Base-by-base conservation (phyloP, 169 alveolate genomes). In the Cryptosporidium canis region DNA sequence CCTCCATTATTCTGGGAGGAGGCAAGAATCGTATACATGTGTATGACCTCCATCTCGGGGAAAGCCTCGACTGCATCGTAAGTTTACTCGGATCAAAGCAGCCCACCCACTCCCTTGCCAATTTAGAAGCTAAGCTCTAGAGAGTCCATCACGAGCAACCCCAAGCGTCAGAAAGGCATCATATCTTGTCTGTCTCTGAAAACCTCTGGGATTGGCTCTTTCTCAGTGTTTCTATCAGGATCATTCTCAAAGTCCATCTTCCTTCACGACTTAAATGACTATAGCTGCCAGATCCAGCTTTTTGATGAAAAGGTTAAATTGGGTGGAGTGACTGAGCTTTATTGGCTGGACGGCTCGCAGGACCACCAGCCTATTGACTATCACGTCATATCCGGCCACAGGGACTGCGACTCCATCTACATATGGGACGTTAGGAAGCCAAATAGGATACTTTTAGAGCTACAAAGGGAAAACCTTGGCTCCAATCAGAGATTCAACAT, bases 391-490 rank as follows among this genome's bases (percentile, higher is more conserved):
- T 77, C 87, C 8, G 72, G 87, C 1, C 77, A 77, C 35, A 55
- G 87, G 41, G 58, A 63, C 37, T 16, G 61, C 53, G 35, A 58
- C 18, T 37, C 35, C 35, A n/a, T 77, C 21, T 58, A 41, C 29
- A 56, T 77, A 4, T 77, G 87, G 87, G 87, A 77, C 37, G 87
- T 77, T 1, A 55, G 87, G 8, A 77, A 58, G 39, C 87, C 87
- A 27, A 77, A 77, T 41, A 53, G 58, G 21, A 45, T 77, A 24
- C 72, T 77, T 39, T 43, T 24, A 21, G 7, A 77, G 16, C 8
- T 77, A 27, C 48, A 55, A 1, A 55, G 87, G 14, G 67, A 70
- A 48, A 70, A 70, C 29, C 14, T 16, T 31, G 67, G 47, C 4
- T 47, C 44, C 29, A 33, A 45, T 58, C 72, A 77, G 27, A 61